Evolutionary conservation across 2,329 filamentous ascomycete species (phyloP).

Genomic region (Alternaria arborescens): DNA sequence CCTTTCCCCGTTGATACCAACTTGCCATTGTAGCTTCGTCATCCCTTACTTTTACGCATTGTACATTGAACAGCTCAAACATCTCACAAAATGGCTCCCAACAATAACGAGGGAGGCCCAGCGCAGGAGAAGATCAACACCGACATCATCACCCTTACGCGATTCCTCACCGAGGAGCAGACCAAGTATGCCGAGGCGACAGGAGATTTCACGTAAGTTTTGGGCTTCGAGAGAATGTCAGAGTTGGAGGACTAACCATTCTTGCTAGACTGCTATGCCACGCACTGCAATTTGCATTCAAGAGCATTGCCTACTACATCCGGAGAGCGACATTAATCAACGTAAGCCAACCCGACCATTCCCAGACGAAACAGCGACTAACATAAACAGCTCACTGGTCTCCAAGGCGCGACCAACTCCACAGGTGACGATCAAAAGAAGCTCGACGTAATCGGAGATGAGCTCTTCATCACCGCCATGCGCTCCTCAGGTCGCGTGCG

Average conservation of each 20-base stretch:
- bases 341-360: constrained; percentile 44
- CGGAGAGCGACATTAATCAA: constrained; percentile 94
- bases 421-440: constrained; percentile 99
- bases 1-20: constrained; percentile 3
- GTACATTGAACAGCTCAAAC: neutral
- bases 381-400: constrained; percentile 74
- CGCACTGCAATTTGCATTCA: constrained; percentile 98
- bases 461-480: constrained; percentile 97
- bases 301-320: constrained; percentile 99
- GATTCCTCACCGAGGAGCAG: constrained; percentile 97
- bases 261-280: constrained; percentile 86
- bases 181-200: constrained; percentile 91
- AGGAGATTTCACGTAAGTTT: constrained; percentile 92
- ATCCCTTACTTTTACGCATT: neutral
- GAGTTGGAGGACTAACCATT: neutral
- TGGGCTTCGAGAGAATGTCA: neutral
- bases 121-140: constrained; percentile 86
- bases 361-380: constrained; percentile 11
- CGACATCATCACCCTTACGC: constrained; percentile 92
- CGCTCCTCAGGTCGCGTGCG: constrained; percentile 88
- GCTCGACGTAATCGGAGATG: constrained; percentile 98
- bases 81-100: constrained; percentile 47
- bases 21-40: constrained; percentile 1
- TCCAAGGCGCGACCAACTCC: constrained; percentile 92
- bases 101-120: constrained; percentile 59